A percentile compares a stretch with the other conserved stretches of the same genome.
Conservation (phyloP, 306 rosid species). For the Trifolium repens region DNA sequence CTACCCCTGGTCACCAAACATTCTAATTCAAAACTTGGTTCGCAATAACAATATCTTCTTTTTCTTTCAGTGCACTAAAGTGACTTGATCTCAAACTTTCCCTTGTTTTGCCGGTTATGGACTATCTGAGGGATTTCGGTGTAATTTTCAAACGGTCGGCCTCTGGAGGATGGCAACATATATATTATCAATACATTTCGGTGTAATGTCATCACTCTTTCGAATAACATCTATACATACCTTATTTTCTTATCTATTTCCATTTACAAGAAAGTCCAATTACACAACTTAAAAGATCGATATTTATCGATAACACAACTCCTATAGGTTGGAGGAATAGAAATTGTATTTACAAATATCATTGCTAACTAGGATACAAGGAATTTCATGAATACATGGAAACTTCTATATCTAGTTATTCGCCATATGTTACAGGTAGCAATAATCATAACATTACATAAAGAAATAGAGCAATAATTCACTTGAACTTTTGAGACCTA, state of each 20-base stretch:
- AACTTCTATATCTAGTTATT: slow-evolving; percentile 30
- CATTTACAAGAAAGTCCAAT: not conserved
- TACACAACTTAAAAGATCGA: slow-evolving; percentile 9
- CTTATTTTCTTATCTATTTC: not conserved
- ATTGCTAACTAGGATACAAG: slow-evolving; percentile 37
- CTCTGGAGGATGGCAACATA: slow-evolving; percentile 39
- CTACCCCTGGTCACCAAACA: not conserved
- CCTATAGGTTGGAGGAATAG: slow-evolving; percentile 28
- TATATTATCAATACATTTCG: slow-evolving; percentile 7
- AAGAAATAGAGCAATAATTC: slow-evolving; percentile 30
- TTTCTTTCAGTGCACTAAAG: slow-evolving; percentile 58
- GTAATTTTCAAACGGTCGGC: slow-evolving; percentile 36
- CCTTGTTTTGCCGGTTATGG: slow-evolving; percentile 17
- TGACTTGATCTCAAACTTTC: slow-evolving; percentile 49
- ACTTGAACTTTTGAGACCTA: not conserved
- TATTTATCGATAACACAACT: slow-evolving; percentile 22
- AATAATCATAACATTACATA: slow-evolving; percentile 31
- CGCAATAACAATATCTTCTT: slow-evolving; percentile 2
- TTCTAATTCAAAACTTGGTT: slow-evolving; percentile 12
- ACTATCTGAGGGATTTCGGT: slow-evolving; percentile 34
- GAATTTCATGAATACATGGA: slow-evolving; percentile 37
- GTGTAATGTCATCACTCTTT: slow-evolving; percentile 16
- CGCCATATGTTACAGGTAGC: slow-evolving; percentile 11
- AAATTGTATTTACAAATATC: slow-evolving; percentile 33
- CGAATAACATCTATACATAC: slow-evolving; percentile 2